Base-by-base conservation (phyloP, 495 filamentous ascomycete species). In the Penicillium argentinense region DNA sequence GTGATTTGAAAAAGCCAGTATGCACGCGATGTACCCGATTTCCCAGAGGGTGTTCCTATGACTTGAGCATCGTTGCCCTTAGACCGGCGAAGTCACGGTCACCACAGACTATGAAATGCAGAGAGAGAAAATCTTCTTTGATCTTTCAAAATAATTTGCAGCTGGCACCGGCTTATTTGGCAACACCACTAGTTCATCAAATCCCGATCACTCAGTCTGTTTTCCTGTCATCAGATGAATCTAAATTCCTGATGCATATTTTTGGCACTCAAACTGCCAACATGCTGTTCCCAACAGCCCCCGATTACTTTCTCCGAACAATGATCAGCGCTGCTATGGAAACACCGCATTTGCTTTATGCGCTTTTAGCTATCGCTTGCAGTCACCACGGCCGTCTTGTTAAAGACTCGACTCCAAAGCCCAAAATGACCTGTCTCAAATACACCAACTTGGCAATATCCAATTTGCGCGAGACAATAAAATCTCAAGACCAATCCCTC, bases 381-480 rank as follows among this genome's bases (percentile, higher is more conserved):
- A 64, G 64, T 17, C 64, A 68, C 28, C 64, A 68, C 18, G 43
- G 57, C 12, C 62, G 64, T 11, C 52, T 65, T 9, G 28, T 64
- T 2, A 39, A 50, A 29, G 59, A 63, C 4, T 37, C 39, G 1
- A 37, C 41, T 0, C 32, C 51, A n/a, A 42, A 17, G 6, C 49
- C 60, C 1, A 32, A 33, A 11, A 39, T 50, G 1, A 51, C 45
- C 1, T 54, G 45, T 36, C 27, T 68, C 13, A 66, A 54, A 43
- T 68, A 60, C 23, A 68, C 65, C 1, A 68, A 61, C 34, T n/a
- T 49, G 17, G 59, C 65, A 3, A 66, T 68, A 18, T 55, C 63
- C 3, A 51, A 51, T 13, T 42, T 68, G 3, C 52, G 63, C 12
- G 36, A 40, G 2, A 47, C 58, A 3, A 52, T 66, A 2, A 38